These are phyloP conservation scores for Ampelocalamus luodianensis DNA, from an alignment of 176 grass and related monocot genomes.

Conservation along the genomic window DNA sequence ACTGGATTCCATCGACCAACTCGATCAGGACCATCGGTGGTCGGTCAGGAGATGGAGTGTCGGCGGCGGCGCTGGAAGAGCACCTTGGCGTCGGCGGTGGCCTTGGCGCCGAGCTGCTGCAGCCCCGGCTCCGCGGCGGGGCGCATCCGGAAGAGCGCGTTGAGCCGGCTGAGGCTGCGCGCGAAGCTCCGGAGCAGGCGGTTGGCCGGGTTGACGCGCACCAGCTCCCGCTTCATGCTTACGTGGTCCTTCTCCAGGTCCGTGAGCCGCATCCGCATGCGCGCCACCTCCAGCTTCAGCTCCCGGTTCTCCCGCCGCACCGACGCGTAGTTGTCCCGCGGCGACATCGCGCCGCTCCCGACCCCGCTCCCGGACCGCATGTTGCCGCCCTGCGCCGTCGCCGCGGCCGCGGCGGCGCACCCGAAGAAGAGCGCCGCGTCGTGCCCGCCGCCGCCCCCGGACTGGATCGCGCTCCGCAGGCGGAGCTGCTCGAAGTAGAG, in stretches of 20 bases:
- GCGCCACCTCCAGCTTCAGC: slow-evolving; percentile 88
- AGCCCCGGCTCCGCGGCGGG: slow-evolving; percentile 35
- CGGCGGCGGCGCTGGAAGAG: slow-evolving; percentile 68
- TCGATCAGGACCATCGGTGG: neutral
- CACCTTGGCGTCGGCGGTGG: slow-evolving; percentile 65
- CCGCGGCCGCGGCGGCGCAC: slow-evolving; percentile 35
- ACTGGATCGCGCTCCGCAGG: slow-evolving; percentile 74
- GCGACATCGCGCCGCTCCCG: slow-evolving; percentile 85
- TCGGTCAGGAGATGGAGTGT: slow-evolving; percentile 58
- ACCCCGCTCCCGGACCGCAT: slow-evolving; percentile 81
- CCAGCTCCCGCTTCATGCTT: slow-evolving; percentile 88
- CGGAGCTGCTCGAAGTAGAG: slow-evolving; percentile 95
- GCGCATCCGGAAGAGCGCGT: slow-evolving; percentile 56
- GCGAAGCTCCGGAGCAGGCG: slow-evolving; percentile 74
- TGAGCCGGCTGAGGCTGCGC: slow-evolving; percentile 62
- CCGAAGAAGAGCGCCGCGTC: slow-evolving; percentile 79
- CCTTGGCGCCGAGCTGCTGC: slow-evolving; percentile 66
- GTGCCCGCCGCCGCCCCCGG: slow-evolving; percentile 44
- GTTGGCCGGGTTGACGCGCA: slow-evolving; percentile 75
- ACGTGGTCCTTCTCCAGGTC: slow-evolving; percentile 99
- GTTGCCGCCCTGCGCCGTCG: slow-evolving; percentile 30
- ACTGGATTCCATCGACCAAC: neutral
- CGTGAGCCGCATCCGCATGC: slow-evolving; percentile 91
- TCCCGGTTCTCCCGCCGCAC: slow-evolving; percentile 91
- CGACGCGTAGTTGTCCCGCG: slow-evolving; percentile 95